Conservation (phyloP, 2,329 filamentous ascomycete genomes). For the Pestalotiopsis sp. region DNA sequence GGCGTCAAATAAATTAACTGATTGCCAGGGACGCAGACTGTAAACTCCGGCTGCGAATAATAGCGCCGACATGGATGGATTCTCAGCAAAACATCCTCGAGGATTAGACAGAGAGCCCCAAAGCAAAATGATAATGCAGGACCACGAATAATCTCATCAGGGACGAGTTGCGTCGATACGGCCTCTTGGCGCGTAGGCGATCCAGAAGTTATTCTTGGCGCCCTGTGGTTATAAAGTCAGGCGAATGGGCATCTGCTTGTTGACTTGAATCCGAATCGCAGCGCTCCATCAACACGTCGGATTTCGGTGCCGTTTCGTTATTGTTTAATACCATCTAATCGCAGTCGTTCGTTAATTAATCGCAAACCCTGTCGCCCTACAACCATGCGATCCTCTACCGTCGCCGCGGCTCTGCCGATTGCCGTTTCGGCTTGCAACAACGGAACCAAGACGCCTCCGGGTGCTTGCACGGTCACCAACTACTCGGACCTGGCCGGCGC, state of each 20-base stretch:
- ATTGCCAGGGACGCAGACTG: neutral
- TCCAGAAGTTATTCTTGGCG: neutral
- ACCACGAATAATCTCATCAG: neutral
- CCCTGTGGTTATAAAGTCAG: conserved; percentile 1
- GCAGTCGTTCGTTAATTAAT: neutral
- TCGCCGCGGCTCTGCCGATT: neutral
- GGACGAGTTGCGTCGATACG: neutral
- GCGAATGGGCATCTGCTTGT: neutral
- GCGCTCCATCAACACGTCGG: neutral
- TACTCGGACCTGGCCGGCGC: conserved; percentile 16
- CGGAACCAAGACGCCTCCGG: neutral
- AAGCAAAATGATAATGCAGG: conserved; percentile 10
- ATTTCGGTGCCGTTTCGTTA: neutral
- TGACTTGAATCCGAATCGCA: neutral
- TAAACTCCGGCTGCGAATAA: neutral
- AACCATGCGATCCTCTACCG: conserved; percentile 6
- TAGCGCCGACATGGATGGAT: conserved; percentile 2
- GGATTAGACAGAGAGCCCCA: neutral
- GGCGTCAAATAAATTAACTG: neutral
- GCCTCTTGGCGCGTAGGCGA: neutral
- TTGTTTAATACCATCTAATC: neutral
- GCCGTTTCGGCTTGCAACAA: neutral
- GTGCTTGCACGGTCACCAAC: conserved; percentile 1
- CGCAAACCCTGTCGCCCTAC: neutral
- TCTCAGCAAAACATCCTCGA: neutral